Conservation (phyloP, 139 green algal species). For the Parachlorella kessleri region DNA sequence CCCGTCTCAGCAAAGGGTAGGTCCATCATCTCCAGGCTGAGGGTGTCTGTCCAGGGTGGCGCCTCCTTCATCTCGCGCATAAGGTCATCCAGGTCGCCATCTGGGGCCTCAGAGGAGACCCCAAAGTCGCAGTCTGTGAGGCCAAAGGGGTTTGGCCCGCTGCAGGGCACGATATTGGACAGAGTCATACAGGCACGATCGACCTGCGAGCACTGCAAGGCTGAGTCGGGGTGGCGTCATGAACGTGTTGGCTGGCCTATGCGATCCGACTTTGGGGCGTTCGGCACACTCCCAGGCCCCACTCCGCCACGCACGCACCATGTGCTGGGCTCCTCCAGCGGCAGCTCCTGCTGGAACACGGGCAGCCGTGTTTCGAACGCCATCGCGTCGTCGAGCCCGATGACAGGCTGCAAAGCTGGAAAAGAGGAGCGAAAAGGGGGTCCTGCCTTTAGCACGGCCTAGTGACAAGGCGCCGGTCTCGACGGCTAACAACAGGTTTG, state of each 20-base stretch:
- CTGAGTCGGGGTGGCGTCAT: not conserved
- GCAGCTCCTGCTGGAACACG: not conserved
- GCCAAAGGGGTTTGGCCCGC: not conserved
- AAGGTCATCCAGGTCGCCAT: not conserved
- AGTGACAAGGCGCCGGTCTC: too few species aligned
- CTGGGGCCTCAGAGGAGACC: not conserved
- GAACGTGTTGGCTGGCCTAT: not conserved
- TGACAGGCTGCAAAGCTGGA: too few species aligned
- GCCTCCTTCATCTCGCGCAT: not conserved
- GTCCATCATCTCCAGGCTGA: not conserved
- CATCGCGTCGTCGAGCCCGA: too few species aligned
- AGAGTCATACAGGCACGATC: not conserved
- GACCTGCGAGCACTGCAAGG: not conserved
- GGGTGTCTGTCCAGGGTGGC: not conserved
- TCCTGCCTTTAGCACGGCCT: too few species aligned
- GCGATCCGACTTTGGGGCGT: not conserved
- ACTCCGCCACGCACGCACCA: not conserved
- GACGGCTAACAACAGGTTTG: too few species aligned
- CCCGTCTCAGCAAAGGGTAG: not conserved
- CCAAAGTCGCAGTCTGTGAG: not conserved
- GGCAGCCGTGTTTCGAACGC: not conserved
- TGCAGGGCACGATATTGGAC: not conserved
- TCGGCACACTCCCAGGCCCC: too few species aligned
- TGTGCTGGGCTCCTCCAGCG: not conserved
- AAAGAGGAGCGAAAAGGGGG: not conserved